Percentiles rank a stretch among this genome's conserved stretches.
Evolutionary conservation across 75 land plant species (phyloP).

Genomic region (Selaginella moellendorffii): DNA sequence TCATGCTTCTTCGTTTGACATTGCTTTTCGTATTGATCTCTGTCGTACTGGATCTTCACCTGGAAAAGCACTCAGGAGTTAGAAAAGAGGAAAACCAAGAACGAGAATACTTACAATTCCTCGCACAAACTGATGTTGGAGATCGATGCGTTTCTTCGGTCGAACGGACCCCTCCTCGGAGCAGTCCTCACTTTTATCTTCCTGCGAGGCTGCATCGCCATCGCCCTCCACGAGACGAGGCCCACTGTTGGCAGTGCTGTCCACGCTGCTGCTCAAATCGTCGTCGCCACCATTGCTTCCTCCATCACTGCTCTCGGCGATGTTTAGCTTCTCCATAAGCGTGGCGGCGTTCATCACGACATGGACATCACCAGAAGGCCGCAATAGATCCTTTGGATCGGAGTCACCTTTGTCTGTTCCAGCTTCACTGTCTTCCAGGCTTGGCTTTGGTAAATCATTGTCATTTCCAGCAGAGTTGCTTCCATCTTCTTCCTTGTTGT

Average conservation of each 20-base stretch:
- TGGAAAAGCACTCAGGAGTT: background rate
- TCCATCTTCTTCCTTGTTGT: background rate
- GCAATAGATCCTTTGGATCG: slow-evolving; percentile 4
- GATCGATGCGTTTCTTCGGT: slow-evolving; percentile 8
- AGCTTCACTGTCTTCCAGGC: background rate
- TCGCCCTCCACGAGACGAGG: background rate
- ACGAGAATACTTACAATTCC: slow-evolving; percentile 4
- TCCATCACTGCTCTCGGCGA: background rate
- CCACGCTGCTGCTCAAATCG: background rate
- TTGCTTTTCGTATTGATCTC: slow-evolving; percentile 13
- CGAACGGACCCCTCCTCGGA: background rate
- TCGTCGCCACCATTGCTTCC: slow-evolving; percentile 6
- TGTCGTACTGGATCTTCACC: slow-evolving; percentile 12
- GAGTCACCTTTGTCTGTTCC: background rate
- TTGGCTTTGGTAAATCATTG: background rate
- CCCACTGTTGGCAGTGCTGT: slow-evolving; percentile 3
- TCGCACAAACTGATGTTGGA: slow-evolving; percentile 13
- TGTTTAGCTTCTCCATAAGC: background rate
- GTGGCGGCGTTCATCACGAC: background rate
- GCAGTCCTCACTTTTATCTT: background rate
- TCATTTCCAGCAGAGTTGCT: background rate
- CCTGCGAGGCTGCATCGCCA: background rate
- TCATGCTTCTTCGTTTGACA: slow-evolving; percentile 1
- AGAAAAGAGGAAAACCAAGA: background rate
- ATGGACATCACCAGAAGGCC: background rate